Evolutionary conservation across 148 eudicot species (phyloP), one percentile per base, ranked within the genome.

Genomic region (Rheum nobile): DNA sequence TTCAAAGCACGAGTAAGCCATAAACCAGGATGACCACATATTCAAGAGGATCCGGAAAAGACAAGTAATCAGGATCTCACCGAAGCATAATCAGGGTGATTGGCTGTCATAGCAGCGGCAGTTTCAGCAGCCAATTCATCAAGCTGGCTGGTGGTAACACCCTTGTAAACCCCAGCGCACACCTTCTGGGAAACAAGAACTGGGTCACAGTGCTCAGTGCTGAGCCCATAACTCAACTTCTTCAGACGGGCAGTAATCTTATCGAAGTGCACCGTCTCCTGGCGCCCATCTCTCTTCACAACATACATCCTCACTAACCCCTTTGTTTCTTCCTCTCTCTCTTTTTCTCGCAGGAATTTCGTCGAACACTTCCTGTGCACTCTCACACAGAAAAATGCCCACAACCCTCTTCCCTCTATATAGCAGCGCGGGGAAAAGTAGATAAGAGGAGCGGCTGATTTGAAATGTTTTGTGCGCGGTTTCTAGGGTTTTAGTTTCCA

Each of bases 111-210:
- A 0, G 91, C 96, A 12, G 96, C 97, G 10, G 97, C 91, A 12
- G 97, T 90, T 67, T 92, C 97, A 8, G 96, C 97, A 4, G 97
- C 97, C 83, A 92, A 82, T 72, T 92, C 96, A 86, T 90, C 98
- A 74, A 92, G 90, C 47, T 83, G 96, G 78, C 90, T 92, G 4
- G 98, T 90, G 37, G 98, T 88, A 32, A 90, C 93, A 63, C 98
- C 98, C 73, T 87, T 90, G 76, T 90, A 90, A 67, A 92, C 93
- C 26, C 93, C 96, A 8, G 89, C 96, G 72, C 96, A 92, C 8
- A 92, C 98, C 74, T 92, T 92, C 80, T 90, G 98, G 4, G 98
- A 61, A 52, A 92, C 93, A 14, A 88, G 85, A 28, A 88, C 89
- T 0, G 98, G 93, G 57, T 92, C 93, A 74, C 98, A 92, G 47